Evolutionary conservation across 495 filamentous ascomycete species (phyloP), one percentile per base, ranked within the genome.

Genomic region (Hypoxylon trugodes): DNA sequence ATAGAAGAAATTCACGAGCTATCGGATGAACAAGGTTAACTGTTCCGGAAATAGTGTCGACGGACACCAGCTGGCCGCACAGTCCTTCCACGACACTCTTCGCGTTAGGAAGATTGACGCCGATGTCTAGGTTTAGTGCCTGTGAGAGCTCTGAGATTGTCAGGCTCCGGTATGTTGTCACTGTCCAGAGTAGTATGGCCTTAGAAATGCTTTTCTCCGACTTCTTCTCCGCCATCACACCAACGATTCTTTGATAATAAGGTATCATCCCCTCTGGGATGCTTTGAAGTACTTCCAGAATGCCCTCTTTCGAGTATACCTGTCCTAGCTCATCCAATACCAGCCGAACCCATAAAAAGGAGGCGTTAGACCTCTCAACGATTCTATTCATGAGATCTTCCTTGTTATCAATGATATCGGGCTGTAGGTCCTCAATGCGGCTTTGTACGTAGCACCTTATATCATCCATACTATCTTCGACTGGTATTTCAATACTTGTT

Each of bases 191-290:
- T 4, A 43, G 21, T n/a, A 43, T 7, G 9, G 40, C 40, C 13
- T 43, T 18, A 22, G 40, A 1, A 25, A 43, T 43, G 8, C 25
- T 18, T 43, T 43, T 43, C 40, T 43, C 40, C 9, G 25, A 13
- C 13, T n/a, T 43, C 2, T 43, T 43, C 19, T 25, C 40, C 9
- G 1, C 7, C 40, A 43, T 43, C 19, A 12, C 21, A 24, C 9
- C 25, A 4, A 22, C 13, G 13, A 15, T 43, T n/a, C 40, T 43
- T 22, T 43, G 19, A n/a, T 43, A 43, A 43, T 43, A 43, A 7
- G 40, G 21, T 43, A 43, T n/a, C 40, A 43, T 43, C 25, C 40
- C 40, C 25, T 43, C 40, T 12, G 40, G 40, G 8, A 43, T 43
- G 25, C 40, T 43, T 22, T 43, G 40, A 25, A 43, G 40, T 4